These are phyloP conservation scores for Infundibulicybe gibba DNA, from an alignment of 768 basidiomycete genomes.

Conservation along the genomic window DNA sequence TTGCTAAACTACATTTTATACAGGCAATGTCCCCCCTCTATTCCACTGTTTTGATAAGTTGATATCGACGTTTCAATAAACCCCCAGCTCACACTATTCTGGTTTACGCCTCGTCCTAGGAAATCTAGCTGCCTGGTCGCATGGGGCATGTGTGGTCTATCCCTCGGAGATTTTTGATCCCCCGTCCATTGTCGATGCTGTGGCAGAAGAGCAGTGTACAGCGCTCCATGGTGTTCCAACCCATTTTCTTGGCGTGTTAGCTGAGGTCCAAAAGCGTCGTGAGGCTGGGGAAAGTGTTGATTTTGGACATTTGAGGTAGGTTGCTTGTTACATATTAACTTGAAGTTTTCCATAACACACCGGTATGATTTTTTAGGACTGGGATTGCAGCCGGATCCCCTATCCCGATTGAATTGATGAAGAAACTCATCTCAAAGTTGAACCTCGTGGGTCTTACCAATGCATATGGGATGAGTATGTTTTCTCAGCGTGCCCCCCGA, in stretches of 20 bases:
- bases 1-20: background rate
- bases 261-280: constrained; percentile 58
- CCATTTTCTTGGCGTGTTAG: constrained; percentile 73
- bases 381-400: constrained; percentile 82
- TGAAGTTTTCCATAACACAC: background rate
- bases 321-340: background rate
- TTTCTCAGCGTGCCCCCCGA: background rate
- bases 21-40: constrained; percentile 80
- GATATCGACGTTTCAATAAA: constrained; percentile 6
- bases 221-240: constrained; percentile 85
- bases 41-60: constrained; percentile 91
- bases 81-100: constrained; percentile 7
- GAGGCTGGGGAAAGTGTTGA: constrained; percentile 42
- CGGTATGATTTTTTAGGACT: constrained; percentile 42
- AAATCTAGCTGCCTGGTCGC: constrained; percentile 75
- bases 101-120: constrained; percentile 71
- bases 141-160: constrained; percentile 74
- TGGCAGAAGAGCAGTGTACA: constrained; percentile 68
- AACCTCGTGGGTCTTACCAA: constrained; percentile 71
- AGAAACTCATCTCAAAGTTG: constrained; percentile 58
- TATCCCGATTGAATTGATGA: constrained; percentile 80
- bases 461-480: constrained; percentile 86
- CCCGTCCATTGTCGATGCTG: constrained; percentile 61
- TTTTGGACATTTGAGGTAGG: constrained; percentile 51
- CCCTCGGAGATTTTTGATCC: constrained; percentile 66